Conservation (phyloP, 495 filamentous ascomycete genomes). For the Penicillium pulvis region DNA sequence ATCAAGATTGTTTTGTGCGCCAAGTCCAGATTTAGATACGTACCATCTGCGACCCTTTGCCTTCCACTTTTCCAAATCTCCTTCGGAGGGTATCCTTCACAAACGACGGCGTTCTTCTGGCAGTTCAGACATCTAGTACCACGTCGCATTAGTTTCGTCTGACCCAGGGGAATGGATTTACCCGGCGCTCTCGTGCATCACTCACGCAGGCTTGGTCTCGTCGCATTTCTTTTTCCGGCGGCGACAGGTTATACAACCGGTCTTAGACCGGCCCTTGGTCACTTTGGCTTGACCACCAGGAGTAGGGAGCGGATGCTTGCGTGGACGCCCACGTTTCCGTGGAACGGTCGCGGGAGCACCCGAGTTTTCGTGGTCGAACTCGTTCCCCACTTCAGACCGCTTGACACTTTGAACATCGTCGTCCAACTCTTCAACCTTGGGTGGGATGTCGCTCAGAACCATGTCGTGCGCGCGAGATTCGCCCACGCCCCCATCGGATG, state of each 20-base stretch:
- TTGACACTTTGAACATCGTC: slow-evolving; percentile 46
- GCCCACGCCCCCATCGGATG: slow-evolving; percentile 9
- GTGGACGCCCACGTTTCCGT: slow-evolving; percentile 72
- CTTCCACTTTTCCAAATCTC: slow-evolving; percentile 84
- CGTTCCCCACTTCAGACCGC: slow-evolving; percentile 32
- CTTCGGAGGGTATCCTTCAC: slow-evolving; percentile 90
- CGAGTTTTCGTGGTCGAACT: slow-evolving; percentile 22
- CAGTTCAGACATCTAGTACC: slow-evolving; percentile 71
- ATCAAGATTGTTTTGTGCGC: slow-evolving; percentile 4
- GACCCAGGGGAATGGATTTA: background rate
- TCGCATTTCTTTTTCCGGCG: slow-evolving; percentile 97
- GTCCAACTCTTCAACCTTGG: slow-evolving; percentile 51
- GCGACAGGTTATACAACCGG: slow-evolving; percentile 89
- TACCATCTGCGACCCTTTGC: slow-evolving; percentile 76
- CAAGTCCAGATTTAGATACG: slow-evolving; percentile 19
- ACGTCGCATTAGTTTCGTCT: slow-evolving; percentile 4
- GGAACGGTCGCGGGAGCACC: slow-evolving; percentile 43
- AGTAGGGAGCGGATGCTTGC: slow-evolving; percentile 73
- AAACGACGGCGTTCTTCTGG: slow-evolving; percentile 90
- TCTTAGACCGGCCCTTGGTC: slow-evolving; percentile 89
- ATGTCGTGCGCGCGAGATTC: slow-evolving; percentile 13
- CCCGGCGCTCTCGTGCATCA: slow-evolving; percentile 1
- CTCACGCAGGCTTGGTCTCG: slow-evolving; percentile 80
- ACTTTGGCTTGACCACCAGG: slow-evolving; percentile 63
- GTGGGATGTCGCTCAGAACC: slow-evolving; percentile 30